These are phyloP conservation scores for Bipolaris bicolor DNA, from an alignment of 2,329 filamentous ascomycete genomes.

Conservation along the genomic window DNA sequence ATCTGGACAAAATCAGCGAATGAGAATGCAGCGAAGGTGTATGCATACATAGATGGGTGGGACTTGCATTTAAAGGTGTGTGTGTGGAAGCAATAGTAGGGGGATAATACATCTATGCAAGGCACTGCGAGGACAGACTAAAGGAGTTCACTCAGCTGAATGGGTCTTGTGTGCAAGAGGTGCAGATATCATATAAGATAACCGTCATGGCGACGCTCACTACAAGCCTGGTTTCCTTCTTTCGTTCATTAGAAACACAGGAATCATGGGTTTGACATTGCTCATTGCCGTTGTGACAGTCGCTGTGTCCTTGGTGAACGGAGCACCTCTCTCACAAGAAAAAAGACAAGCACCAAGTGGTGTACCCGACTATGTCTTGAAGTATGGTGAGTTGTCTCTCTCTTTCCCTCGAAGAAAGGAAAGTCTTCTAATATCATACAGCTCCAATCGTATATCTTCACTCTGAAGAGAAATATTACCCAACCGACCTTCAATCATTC, in stretches of 20 bases:
- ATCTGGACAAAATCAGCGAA: constrained; percentile 1
- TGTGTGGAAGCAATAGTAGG: constrained; percentile 3
- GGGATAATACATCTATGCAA: neutral
- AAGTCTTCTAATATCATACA: constrained; percentile 21
- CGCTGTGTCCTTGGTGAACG: constrained; percentile 20
- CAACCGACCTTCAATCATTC: constrained; percentile 53
- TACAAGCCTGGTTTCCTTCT: constrained; percentile 1
- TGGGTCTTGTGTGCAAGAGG: constrained; percentile 10
- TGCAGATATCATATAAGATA: neutral
- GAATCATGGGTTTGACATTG: constrained; percentile 20
- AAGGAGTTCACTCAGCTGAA: constrained; percentile 5
- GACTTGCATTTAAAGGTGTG: neutral
- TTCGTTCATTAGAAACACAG: neutral
- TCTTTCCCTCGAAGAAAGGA: neutral
- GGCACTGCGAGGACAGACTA: neutral
- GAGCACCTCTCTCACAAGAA: constrained; percentile 26
- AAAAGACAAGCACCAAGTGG: constrained; percentile 31
- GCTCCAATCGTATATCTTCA: constrained; percentile 56
- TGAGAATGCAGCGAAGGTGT: neutral
- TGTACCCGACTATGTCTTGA: constrained; percentile 48
- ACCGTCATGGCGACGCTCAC: neutral
- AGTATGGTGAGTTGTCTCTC: constrained; percentile 42
- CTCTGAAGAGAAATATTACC: constrained; percentile 51
- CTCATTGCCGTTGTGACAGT: constrained; percentile 16
- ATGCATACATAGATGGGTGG: constrained; percentile 12